Evolutionary conservation across 352 stramenopile genomes (phyloP), one percentile per base, ranked within the genome.

Genomic region (Globisporangium carolinianum): DNA sequence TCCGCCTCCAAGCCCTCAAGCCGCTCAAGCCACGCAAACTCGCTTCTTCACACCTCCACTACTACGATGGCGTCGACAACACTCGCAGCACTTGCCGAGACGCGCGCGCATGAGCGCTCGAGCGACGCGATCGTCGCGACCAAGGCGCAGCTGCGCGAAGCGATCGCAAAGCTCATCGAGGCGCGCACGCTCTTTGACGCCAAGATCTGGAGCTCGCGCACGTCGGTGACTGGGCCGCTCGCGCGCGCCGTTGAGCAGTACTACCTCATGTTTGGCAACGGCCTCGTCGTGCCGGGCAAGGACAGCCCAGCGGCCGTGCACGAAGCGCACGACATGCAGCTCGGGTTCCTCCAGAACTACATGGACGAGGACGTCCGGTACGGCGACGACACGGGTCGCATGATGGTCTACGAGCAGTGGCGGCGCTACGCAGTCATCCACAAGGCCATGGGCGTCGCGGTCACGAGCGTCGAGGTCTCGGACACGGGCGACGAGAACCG

Each of bases 321-420:
- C 43, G 58, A 63, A 36, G 37, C 50, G 18, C 58, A 63, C 43
- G 58, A 63, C 51, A 51, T 63, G 12, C 58, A 63, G 36, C 51
- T 63, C 45, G 58, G 58, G 11, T 85, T 85, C 48, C 42, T 85
- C 12, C 51, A 72, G 38, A 65, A 72, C 4, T 66, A 74, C 17
- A 69, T 83, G 63, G 68, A 71, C 42, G 63, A 67, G 3, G 62
- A 72, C 52, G 63, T 86, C 37, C 64, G 62, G 7, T 86, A 86
- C 41, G 55, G 58, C 24, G 51, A 58, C n/a, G 60, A 58, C 15
- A n/a, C 32, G 15, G 63, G 60, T 15, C 10, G 59, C 8, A 17
- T 32, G n/a, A 38, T 45, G 35, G 47, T 70, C 35, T 57, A 67
- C 35, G 63, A 67, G 45, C 60, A 67, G 53, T 70, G 60, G 60